A percentile compares a stretch with the other conserved stretches of the same genome.
These are phyloP conservation scores for Fibroporia radiculosa DNA, from an alignment of 768 basidiomycete species.

Conservation along the genomic window DNA sequence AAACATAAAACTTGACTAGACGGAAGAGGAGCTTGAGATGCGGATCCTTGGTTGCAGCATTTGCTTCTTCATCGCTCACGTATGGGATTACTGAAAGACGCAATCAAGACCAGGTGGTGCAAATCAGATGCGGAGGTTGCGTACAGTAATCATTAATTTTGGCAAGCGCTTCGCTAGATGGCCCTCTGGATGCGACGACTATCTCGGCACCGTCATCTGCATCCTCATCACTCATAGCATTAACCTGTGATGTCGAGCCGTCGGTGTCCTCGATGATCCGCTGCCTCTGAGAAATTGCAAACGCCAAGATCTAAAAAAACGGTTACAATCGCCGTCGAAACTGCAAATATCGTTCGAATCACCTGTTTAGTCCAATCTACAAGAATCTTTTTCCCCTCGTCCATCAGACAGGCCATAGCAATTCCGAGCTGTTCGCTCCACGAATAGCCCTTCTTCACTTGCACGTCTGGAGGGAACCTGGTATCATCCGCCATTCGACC, in stretches of 20 bases:
- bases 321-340: neutral
- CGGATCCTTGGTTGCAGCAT: constrained; percentile 70
- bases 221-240: constrained; percentile 27
- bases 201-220: constrained; percentile 27
- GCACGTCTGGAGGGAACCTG: constrained; percentile 56
- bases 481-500: constrained; percentile 31
- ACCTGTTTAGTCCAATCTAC: constrained; percentile 82
- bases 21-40: constrained; percentile 82
- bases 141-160: constrained; percentile 74
- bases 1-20: constrained; percentile 61
- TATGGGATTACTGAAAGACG: constrained; percentile 61
- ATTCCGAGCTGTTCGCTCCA: constrained; percentile 90
- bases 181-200: constrained; percentile 27
- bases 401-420: constrained; percentile 64
- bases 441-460: constrained; percentile 80
- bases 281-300: constrained; percentile 52
- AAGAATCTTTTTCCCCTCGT: constrained; percentile 52
- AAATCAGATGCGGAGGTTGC: constrained; percentile 18
- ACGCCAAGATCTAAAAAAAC: constrained; percentile 44
- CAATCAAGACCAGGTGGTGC: neutral
- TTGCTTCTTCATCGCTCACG: constrained; percentile 62
- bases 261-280: constrained; percentile 57
- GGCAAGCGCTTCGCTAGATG: constrained; percentile 60
- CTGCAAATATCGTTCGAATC: constrained; percentile 22
- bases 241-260: constrained; percentile 26